Percentiles rank a stretch among this genome's conserved stretches.
Conservation (phyloP, 2,329 filamentous ascomycete genomes). For the Diaporthe capsici region DNA sequence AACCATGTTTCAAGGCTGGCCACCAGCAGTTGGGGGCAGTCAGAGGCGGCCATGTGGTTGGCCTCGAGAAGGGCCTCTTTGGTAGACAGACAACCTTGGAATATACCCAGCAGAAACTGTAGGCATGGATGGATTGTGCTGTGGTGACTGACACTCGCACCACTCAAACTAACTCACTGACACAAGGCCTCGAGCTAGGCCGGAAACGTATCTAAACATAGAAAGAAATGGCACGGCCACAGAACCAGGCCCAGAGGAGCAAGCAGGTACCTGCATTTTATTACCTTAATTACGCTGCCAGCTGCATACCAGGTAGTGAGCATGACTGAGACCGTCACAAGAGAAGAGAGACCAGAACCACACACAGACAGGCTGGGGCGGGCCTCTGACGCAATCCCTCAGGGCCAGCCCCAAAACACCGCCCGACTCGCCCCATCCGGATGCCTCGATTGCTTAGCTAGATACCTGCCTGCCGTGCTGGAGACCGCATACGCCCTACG, state of each 20-base stretch:
- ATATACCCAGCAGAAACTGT: background rate
- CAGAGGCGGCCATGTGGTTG: background rate
- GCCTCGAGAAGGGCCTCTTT: background rate
- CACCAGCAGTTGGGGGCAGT: background rate
- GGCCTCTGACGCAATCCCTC: slow-evolving; percentile 40
- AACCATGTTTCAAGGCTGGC: slow-evolving; percentile 29
- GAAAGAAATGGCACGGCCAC: slow-evolving; percentile 15
- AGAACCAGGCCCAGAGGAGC: slow-evolving; percentile 10
- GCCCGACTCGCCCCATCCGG: background rate
- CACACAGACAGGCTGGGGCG: slow-evolving; percentile 3
- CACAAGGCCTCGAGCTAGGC: slow-evolving; percentile 27
- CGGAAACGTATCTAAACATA: slow-evolving; percentile 35
- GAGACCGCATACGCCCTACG: background rate
- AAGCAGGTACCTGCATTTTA: slow-evolving; percentile 13
- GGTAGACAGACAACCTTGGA: background rate
- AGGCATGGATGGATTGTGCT: background rate
- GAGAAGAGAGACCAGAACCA: slow-evolving; percentile 3
- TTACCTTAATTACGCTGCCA: slow-evolving; percentile 11
- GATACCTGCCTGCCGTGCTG: background rate
- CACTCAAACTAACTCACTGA: background rate
- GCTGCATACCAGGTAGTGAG: background rate
- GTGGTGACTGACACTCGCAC: background rate
- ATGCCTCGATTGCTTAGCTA: background rate
- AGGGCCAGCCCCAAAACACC: slow-evolving; percentile 30
- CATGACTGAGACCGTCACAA: slow-evolving; percentile 12